phyloP scores from a whole-genome alignment of 495 filamentous ascomycete genomes.

The Antarctomyces pellizariae region DNA sequence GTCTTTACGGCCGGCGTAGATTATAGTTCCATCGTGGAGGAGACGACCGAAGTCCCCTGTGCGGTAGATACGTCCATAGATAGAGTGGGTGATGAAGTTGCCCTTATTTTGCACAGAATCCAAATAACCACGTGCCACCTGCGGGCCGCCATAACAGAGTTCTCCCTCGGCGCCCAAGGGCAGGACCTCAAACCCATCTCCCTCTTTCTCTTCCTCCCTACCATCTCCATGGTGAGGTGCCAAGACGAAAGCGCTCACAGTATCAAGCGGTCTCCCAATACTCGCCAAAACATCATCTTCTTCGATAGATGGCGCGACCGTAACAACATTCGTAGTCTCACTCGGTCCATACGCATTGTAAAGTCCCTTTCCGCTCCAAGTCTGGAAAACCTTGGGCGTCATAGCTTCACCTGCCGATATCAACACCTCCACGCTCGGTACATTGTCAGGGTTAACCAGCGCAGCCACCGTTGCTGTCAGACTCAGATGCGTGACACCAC shows the following conservation, averaged over 20 bases:
- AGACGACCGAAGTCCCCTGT: conserved; percentile 51
- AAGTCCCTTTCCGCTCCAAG: conserved; percentile 41
- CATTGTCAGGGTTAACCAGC: conserved; percentile 31
- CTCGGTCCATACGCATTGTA: conserved; percentile 53
- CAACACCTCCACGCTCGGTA: conserved; percentile 41
- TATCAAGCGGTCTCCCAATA: conserved; percentile 40
- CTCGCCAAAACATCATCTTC: conserved; percentile 24
- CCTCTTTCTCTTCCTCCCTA: no score
- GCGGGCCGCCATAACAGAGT: conserved; percentile 63
- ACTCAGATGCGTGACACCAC: conserved; percentile 49
- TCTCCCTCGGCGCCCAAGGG: conserved; percentile 51
- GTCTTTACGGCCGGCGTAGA: conserved; percentile 52
- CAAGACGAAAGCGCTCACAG: conserved; percentile 49
- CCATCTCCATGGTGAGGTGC: no score
- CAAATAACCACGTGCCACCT: conserved; percentile 54
- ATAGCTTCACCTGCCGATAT: conserved; percentile 50
- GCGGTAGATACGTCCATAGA: conserved; percentile 42
- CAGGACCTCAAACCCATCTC: conserved; percentile 20
- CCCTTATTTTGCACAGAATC: conserved; percentile 26
- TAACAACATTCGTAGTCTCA: conserved; percentile 56
- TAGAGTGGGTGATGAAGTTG: conserved; percentile 41
- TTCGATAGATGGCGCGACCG: conserved; percentile 25
- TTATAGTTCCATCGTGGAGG: conserved; percentile 41
- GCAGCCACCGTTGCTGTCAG: conserved; percentile 59
- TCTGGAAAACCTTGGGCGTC: conserved; percentile 34